These are phyloP conservation scores for Pyrenula massariospora DNA, from an alignment of 495 filamentous ascomycete genomes.

Conservation along the genomic window DNA sequence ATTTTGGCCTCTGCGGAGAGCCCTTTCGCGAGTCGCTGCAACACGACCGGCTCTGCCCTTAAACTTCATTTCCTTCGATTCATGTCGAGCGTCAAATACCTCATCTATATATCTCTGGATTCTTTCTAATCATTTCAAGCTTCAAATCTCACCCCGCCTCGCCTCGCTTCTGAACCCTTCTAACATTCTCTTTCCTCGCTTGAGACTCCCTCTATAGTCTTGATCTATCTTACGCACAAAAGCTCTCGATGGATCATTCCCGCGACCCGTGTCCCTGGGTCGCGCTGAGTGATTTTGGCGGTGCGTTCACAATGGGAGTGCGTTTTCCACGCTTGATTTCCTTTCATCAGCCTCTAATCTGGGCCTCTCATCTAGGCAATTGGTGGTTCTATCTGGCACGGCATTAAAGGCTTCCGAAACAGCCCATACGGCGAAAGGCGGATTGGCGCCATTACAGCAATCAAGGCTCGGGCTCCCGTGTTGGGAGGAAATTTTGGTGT, in stretches of 20 bases:
- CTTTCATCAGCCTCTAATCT: conserved; percentile 1
- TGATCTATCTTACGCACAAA: too few relatives aligned
- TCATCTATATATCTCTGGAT: too few relatives aligned
- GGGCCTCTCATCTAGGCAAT: conserved; percentile 33
- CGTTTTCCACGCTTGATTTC: conserved; percentile 18
- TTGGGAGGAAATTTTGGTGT: conserved; percentile 96
- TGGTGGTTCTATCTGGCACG: conserved; percentile 94
- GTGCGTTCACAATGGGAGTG: conserved; percentile 96
- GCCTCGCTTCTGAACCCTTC: too few relatives aligned
- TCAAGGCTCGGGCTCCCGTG: conserved; percentile 93
- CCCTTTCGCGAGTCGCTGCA: too few relatives aligned
- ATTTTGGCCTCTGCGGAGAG: not conserved
- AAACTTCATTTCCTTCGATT: too few relatives aligned
- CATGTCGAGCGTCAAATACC: too few relatives aligned
- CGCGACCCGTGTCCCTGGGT: conserved; percentile 97
- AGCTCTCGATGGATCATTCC: conserved; percentile 98
- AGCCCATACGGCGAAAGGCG: conserved; percentile 82
- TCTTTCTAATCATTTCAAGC: too few relatives aligned
- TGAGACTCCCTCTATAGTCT: too few relatives aligned
- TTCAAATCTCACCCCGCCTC: too few relatives aligned
- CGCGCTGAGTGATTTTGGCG: conserved; percentile 89
- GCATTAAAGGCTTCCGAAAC: conserved; percentile 92
- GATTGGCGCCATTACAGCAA: conserved; percentile 91
- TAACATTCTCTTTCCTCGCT: too few relatives aligned
- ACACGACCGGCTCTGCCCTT: too few relatives aligned